phyloP scores from a whole-genome alignment of 2,329 filamentous ascomycete species.

The Colletotrichum costaricense region DNA sequence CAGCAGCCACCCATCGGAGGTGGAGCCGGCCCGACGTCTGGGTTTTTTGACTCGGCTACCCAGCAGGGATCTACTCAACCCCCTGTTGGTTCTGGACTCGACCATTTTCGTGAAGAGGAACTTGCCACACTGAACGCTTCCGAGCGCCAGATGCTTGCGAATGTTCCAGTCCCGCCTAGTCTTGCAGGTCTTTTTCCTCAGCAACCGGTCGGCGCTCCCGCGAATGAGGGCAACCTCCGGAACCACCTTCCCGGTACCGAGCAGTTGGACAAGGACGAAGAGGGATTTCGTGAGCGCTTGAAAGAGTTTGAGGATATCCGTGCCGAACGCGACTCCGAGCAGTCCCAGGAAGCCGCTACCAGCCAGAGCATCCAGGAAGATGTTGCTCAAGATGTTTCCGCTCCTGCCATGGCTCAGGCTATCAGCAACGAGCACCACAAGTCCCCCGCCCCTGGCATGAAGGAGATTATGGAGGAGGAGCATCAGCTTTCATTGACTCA shows the following conservation, averaged over 20 bases:
- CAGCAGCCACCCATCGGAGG: conserved; percentile 58
- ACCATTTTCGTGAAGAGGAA: conserved; percentile 78
- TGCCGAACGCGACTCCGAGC: conserved; percentile 74
- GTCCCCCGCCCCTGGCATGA: conserved; percentile 30
- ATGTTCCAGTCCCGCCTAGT: conserved; percentile 47
- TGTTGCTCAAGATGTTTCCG: conserved; percentile 21
- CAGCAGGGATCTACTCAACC: conserved; percentile 51
- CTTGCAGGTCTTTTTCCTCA: conserved; percentile 41
- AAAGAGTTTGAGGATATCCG: conserved; percentile 86
- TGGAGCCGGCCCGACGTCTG: conserved; percentile 68
- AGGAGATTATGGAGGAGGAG: conserved; percentile 37
- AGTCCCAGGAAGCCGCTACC: conserved; percentile 45
- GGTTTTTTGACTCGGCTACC: conserved; percentile 76
- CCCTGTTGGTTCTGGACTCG: conserved; percentile 47
- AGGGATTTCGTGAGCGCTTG: conserved; percentile 77
- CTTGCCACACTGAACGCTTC: conserved; percentile 70
- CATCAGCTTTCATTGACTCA: conserved; percentile 77
- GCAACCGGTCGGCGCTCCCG: conserved; percentile 51
- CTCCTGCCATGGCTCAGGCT: conserved; percentile 27
- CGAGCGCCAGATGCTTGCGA: conserved; percentile 65
- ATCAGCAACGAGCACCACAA: conserved; percentile 32
- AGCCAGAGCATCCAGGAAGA: conserved; percentile 35
- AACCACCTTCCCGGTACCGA: conserved; percentile 61
- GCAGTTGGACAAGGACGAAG: conserved; percentile 63
- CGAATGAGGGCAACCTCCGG: conserved; percentile 52